These are phyloP conservation scores for Chimonanthus praecox DNA, from an alignment of 164 flowering plant species.

Conservation along the genomic window DNA sequence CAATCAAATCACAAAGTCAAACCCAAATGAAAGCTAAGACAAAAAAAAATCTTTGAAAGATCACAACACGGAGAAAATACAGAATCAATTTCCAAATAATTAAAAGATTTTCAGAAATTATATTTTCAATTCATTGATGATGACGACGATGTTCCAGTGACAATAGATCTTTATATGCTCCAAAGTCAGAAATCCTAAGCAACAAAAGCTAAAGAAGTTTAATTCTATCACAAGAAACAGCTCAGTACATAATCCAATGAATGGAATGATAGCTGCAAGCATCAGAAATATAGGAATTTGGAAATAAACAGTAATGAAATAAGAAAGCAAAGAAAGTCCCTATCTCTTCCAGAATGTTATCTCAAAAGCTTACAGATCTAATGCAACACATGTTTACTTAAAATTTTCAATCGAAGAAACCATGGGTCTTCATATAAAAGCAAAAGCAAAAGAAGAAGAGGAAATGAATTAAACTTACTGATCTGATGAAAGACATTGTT, in stretches of 20 bases:
- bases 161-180: not conserved
- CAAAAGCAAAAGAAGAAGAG: not conserved
- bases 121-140: too few species aligned
- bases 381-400: not conserved
- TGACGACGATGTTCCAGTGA: not conserved
- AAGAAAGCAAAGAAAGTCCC: not conserved
- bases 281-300: not conserved
- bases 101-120: not conserved
- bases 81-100: not conserved
- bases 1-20: not conserved
- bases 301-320: not conserved
- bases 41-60: not conserved
- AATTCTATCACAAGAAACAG: not conserved
- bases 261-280: not conserved
- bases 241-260: not conserved
- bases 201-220: not conserved
- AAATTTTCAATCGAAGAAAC: not conserved
- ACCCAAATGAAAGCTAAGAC: not conserved
- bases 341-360: not conserved
- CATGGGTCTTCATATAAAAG: not conserved
- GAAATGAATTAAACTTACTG: not conserved
- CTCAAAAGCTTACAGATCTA: not conserved
- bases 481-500: not conserved
- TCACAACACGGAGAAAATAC: not conserved
- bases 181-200: not conserved